Conservation (phyloP, 208 protist species). For the Wallacemonas sp. region DNA sequence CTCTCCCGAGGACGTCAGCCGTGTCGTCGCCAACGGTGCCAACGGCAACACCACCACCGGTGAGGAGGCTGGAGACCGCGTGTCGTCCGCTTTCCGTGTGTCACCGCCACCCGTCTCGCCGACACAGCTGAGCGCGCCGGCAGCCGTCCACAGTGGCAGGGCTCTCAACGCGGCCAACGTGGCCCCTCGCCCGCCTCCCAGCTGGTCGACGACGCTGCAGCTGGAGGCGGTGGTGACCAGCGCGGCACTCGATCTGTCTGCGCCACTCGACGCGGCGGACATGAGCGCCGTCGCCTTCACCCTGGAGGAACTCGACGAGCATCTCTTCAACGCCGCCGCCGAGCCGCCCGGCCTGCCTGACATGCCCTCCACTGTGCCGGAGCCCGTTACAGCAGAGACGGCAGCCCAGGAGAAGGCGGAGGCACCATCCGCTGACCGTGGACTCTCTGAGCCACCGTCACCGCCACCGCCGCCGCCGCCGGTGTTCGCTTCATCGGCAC, state of each 20-base stretch:
- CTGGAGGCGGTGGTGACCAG: neutral
- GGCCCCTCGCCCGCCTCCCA: neutral
- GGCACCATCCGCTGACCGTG: too few relatives aligned
- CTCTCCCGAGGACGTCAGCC: neutral
- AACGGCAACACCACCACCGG: too few relatives aligned
- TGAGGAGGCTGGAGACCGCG: too few relatives aligned
- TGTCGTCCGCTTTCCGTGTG: too few relatives aligned
- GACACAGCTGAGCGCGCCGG: too few relatives aligned
- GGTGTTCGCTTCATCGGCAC: neutral
- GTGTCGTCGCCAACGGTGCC: neutral
- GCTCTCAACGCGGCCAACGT: neutral
- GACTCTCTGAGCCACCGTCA: slow-evolving; percentile 1
- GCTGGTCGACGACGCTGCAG: slow-evolving; percentile 8
- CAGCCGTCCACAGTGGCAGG: too few relatives aligned
- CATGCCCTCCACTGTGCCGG: slow-evolving; percentile 1
- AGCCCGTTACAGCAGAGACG: too few relatives aligned
- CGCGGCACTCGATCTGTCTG: neutral
- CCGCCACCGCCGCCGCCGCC: neutral
- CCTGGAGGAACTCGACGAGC: slow-evolving; percentile 74
- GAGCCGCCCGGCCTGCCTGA: neutral
- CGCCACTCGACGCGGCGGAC: neutral
- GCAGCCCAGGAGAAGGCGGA: too few relatives aligned
- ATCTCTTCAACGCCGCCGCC: slow-evolving; percentile 44
- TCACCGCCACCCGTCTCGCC: neutral
- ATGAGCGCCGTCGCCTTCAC: slow-evolving; percentile 57